Evolutionary conservation across 2,329 filamentous ascomycete genomes (phyloP).

Genomic region (Sarocladium oryzae): DNA sequence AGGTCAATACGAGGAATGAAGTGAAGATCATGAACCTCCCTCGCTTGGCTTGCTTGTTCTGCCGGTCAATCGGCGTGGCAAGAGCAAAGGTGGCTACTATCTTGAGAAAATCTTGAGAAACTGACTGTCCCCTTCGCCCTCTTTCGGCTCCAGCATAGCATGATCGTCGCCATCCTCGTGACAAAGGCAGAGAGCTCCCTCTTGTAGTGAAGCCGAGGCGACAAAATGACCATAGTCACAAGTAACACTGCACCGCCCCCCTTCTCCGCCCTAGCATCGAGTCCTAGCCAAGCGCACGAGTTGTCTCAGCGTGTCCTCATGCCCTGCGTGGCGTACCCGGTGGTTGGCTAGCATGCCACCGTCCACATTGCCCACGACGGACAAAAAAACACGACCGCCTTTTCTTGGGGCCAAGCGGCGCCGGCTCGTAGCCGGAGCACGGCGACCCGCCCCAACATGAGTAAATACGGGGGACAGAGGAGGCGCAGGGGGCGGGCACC

Average conservation of each 20-base stretch:
- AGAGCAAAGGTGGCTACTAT: background rate
- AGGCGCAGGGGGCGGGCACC: too few species aligned
- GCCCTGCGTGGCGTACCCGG: background rate
- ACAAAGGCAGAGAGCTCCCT: background rate
- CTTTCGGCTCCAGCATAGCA: conserved; percentile 9
- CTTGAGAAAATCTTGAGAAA: background rate
- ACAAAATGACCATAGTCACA: conserved; percentile 3
- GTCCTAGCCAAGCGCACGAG: background rate
- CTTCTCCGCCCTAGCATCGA: background rate
- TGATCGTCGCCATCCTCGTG: conserved; percentile 11
- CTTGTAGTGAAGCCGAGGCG: background rate
- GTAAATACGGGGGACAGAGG: background rate
- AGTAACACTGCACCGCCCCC: background rate
- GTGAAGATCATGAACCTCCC: too few species aligned
- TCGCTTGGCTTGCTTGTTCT: too few species aligned
- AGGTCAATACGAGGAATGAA: too few species aligned
- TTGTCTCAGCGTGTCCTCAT: background rate
- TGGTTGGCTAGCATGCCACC: background rate
- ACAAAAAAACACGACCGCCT: conserved; percentile 7
- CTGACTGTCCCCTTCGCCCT: background rate
- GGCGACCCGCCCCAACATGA: too few species aligned
- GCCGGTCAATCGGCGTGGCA: background rate
- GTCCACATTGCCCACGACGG: background rate
- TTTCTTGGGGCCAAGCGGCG: background rate
- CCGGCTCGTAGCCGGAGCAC: background rate